A percentile compares a stretch with the other conserved stretches of the same genome.
Conservation (phyloP, 495 filamentous ascomycete species). For the Lasiosphaeria hispida region DNA sequence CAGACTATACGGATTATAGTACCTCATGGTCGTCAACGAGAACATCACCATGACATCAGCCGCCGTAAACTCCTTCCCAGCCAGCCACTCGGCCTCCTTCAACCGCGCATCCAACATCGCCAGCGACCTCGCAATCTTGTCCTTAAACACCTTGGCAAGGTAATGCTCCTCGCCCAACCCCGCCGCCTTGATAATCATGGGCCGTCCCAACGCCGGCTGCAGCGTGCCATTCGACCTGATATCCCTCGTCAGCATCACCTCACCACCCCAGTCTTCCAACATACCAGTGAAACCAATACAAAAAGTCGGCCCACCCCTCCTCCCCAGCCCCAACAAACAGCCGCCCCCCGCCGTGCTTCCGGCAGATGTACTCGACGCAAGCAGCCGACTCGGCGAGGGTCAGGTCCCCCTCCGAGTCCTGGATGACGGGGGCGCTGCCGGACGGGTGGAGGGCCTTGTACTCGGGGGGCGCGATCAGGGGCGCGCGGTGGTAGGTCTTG, state of each 20-base stretch:
- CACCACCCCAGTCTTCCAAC: too few relatives aligned
- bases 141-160: conserved; percentile 16
- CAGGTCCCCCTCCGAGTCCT: conserved; percentile 41
- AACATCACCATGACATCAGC: conserved; percentile 61
- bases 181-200: conserved; percentile 6
- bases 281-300: conserved; percentile 60
- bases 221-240: conserved; percentile 51
- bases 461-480: conserved; percentile 52
- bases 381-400: conserved; percentile 56
- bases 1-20: conserved; percentile 46
- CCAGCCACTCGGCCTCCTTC: conserved; percentile 50
- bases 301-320: conserved; percentile 51
- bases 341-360: conserved; percentile 46
- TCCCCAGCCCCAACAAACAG: conserved; percentile 43
- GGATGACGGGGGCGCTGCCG: conserved; percentile 55
- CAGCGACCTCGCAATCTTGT: conserved; percentile 30
- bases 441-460: conserved; percentile 50
- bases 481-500: conserved; percentile 49
- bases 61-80: conserved; percentile 57
- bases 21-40: conserved; percentile 54
- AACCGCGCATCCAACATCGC: conserved; percentile 46
- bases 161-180: conserved; percentile 7
- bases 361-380: conserved; percentile 56
- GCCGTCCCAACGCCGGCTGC: conserved; percentile 35
- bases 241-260: too few relatives aligned